Conservation (phyloP, 805 yeast species). For the Starmerella sirachaensis region DNA sequence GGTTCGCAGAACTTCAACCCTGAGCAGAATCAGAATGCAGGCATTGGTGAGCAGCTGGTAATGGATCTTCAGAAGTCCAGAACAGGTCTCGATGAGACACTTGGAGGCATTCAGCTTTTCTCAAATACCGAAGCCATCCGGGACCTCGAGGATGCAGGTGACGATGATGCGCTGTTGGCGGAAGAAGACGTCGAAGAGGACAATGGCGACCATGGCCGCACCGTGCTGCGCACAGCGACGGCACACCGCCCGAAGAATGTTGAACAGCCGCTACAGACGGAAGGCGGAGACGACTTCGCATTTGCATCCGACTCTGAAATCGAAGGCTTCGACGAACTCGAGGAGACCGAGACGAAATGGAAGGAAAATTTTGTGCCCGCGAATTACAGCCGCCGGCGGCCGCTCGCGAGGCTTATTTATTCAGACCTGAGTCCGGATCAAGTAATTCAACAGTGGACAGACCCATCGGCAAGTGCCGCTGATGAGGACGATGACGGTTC, state of each 20-base stretch:
- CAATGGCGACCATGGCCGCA: slow-evolving; percentile 35
- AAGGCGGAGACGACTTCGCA: slow-evolving; percentile 14
- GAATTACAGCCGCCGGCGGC: slow-evolving; percentile 53
- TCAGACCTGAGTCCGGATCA: slow-evolving; percentile 59
- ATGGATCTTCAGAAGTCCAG: slow-evolving; percentile 66
- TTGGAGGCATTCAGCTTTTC: slow-evolving; percentile 67
- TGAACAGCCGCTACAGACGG: slow-evolving; percentile 3
- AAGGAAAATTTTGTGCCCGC: slow-evolving; percentile 36
- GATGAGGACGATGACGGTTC: slow-evolving; percentile 22
- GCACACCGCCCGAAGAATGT: slow-evolving; percentile 2
- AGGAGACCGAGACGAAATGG: slow-evolving; percentile 27
- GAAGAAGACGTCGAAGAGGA: slow-evolving; percentile 32
- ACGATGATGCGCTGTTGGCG: slow-evolving; percentile 27
- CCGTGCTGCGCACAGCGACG: slow-evolving; percentile 15
- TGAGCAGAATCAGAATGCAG: slow-evolving; percentile 36
- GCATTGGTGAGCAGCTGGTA: slow-evolving; percentile 78
- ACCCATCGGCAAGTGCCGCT: slow-evolving; percentile 18
- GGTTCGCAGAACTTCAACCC: slow-evolving; percentile 45
- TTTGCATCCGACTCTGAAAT: slow-evolving; percentile 21
- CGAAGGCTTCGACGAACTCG: slow-evolving; percentile 17
- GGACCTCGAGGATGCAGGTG: slow-evolving; percentile 32
- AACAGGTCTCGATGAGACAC: slow-evolving; percentile 43
- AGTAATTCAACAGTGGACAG: slow-evolving; percentile 24
- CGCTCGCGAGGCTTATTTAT: slow-evolving; percentile 69
- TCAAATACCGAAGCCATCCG: slow-evolving; percentile 45